phyloP scores from a whole-genome alignment of 257 asterid genomes.

The Solanum corneliomulleri region DNA sequence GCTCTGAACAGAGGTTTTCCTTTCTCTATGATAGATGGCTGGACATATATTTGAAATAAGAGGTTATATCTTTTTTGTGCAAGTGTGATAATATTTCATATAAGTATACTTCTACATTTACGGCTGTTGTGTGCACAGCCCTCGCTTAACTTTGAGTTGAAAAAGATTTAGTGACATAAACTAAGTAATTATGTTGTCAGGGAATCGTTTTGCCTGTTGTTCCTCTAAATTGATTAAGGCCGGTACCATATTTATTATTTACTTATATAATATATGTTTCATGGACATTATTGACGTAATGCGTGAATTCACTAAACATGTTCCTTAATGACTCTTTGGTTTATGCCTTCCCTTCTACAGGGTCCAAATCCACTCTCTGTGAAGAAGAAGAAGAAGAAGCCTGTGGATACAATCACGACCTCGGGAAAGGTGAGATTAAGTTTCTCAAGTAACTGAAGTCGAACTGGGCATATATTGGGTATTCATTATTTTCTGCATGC shows the following conservation, averaged over 20 bases:
- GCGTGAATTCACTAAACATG: background rate
- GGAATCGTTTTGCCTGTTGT: background rate
- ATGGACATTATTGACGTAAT: background rate
- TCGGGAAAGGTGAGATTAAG: slow-evolving; percentile 39
- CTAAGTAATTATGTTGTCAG: background rate
- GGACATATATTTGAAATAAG: background rate
- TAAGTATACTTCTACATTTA: background rate
- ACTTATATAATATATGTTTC: background rate
- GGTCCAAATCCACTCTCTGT: slow-evolving; percentile 92
- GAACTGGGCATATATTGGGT: background rate
- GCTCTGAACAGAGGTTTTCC: background rate
- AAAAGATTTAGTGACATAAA: background rate
- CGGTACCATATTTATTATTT: background rate
- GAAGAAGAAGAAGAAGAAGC: slow-evolving; percentile 52
- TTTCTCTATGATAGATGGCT: background rate
- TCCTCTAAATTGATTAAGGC: background rate
- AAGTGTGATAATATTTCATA: background rate
- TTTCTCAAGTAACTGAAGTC: background rate
- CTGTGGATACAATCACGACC: slow-evolving; percentile 13
- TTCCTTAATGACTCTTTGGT: background rate
- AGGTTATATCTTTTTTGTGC: background rate
- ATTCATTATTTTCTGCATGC: background rate
- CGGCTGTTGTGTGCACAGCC: background rate
- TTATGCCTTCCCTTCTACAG: slow-evolving; percentile 27
- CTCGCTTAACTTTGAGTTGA: background rate